These are phyloP conservation scores for Penicilliopsis zonata DNA, from an alignment of 495 filamentous ascomycete genomes.

Conservation along the genomic window DNA sequence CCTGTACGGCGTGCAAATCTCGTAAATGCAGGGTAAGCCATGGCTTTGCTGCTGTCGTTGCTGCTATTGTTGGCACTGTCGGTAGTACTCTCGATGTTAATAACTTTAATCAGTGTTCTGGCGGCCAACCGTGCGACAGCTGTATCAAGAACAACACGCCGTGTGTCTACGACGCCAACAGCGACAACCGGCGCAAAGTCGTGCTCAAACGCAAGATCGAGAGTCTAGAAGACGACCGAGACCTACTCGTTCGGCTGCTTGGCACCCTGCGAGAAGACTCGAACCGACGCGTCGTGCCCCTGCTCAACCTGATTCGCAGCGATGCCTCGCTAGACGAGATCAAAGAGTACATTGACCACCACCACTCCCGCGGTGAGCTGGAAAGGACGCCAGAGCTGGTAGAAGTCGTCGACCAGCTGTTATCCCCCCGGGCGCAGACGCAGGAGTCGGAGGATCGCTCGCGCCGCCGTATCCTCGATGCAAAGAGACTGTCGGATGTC, in stretches of 20 bases:
- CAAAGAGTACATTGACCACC: constrained; percentile 16
- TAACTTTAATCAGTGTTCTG: constrained; percentile 16
- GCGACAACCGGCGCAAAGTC: constrained; percentile 22
- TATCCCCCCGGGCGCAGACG: constrained; percentile 4
- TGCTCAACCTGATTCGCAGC: constrained; percentile 24
- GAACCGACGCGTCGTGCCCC: constrained; percentile 7
- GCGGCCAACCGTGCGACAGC: constrained; percentile 17
- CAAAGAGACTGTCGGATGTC: constrained; percentile 10
- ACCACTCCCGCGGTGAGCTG: constrained; percentile 11
- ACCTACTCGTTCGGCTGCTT: constrained; percentile 16
- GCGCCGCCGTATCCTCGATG: constrained; percentile 13
- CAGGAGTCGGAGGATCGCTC: constrained; percentile 3
- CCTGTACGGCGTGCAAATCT: constrained; percentile 17
- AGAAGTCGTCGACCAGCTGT: constrained; percentile 9
- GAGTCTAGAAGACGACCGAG: constrained; percentile 16
- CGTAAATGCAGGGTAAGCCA: constrained; percentile 16
- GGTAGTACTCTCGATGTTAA: background rate
- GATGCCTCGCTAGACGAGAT: constrained; percentile 20
- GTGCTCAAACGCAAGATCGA: constrained; percentile 25
- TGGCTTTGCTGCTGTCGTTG: too few relatives aligned
- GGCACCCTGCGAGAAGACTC: constrained; percentile 13
- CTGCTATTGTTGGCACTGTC: too few relatives aligned
- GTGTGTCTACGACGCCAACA: constrained; percentile 19
- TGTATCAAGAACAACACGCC: constrained; percentile 16
- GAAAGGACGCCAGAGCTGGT: constrained; percentile 14